Evolutionary conservation across 192 early-diverging fungal genomes (phyloP).

Genomic region (Coemansia guatemalensis): DNA sequence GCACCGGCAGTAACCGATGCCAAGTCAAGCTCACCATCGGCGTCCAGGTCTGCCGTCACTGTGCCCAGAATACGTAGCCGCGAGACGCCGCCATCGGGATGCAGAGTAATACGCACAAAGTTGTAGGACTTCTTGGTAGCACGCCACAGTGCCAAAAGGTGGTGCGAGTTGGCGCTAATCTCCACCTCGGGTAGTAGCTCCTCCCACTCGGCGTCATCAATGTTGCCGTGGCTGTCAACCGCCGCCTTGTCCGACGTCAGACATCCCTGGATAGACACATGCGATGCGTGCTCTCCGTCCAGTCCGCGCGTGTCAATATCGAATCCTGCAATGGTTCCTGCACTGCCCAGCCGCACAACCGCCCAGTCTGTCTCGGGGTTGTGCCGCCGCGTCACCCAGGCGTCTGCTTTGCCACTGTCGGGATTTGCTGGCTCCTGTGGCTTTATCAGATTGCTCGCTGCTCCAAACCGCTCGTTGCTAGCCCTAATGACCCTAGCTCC

Average conservation of each 20-base stretch:
- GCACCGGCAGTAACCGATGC: conserved; percentile 63
- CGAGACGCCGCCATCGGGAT: conserved; percentile 77
- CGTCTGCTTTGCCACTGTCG: conserved; percentile 49
- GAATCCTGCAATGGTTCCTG: conserved; percentile 77
- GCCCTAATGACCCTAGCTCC: conserved; percentile 68
- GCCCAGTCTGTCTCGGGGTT: conserved; percentile 85
- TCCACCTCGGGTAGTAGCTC: conserved; percentile 70
- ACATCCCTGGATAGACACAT: conserved; percentile 77
- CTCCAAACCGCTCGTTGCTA: conserved; percentile 87
- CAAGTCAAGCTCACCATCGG: conserved; percentile 58
- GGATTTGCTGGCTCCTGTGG: conserved; percentile 6
- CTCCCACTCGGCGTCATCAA: conserved; percentile 56
- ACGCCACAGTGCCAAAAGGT: conserved; percentile 61
- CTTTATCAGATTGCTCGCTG: conserved; percentile 73
- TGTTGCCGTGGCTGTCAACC: conserved; percentile 35
- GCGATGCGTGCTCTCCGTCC: conserved; percentile 83
- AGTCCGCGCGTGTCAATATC: conserved; percentile 87
- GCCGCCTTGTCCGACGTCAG: conserved; percentile 16
- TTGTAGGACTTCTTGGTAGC: conserved; percentile 51
- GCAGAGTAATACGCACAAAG: conserved; percentile 64
- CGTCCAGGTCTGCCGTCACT: conserved; percentile 35
- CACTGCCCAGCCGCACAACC: conserved; percentile 79
- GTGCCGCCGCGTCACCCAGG: conserved; percentile 92
- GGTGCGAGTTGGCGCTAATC: conserved; percentile 60
- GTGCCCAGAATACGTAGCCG: conserved; percentile 67